These are phyloP conservation scores for Aspergillus sp. DNA, from an alignment of 2,329 filamentous ascomycete species.

Conservation along the genomic window DNA sequence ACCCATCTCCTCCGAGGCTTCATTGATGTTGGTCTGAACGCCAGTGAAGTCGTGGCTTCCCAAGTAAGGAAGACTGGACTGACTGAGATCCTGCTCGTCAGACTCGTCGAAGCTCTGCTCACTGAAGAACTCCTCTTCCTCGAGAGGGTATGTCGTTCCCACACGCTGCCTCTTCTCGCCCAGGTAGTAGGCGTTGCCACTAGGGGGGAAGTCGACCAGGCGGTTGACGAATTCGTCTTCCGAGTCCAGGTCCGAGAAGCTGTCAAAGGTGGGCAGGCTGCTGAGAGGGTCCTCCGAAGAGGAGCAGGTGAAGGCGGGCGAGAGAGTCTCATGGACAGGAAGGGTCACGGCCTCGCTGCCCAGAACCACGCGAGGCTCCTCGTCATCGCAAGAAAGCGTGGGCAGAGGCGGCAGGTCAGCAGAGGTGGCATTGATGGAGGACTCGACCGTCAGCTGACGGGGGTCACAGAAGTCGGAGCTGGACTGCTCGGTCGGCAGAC, in stretches of 20 bases:
- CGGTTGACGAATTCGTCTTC: constrained; percentile 82
- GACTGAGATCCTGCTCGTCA: constrained; percentile 66
- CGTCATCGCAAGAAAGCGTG: constrained; percentile 53
- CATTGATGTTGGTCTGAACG: constrained; percentile 48
- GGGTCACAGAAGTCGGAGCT: constrained; percentile 90
- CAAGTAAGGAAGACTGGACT: constrained; percentile 64
- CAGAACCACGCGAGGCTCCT: constrained; percentile 40
- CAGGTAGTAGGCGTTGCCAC: constrained; percentile 61
- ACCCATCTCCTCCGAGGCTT: constrained; percentile 43
- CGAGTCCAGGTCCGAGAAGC: constrained; percentile 85
- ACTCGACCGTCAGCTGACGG: constrained; percentile 76
- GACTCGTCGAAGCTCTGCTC: constrained; percentile 76
- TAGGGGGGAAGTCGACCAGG: constrained; percentile 68
- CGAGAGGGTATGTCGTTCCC: constrained; percentile 64
- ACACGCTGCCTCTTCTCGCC: constrained; percentile 73
- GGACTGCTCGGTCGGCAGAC: constrained; percentile 60
- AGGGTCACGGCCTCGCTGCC: constrained; percentile 40
- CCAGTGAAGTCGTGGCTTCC: constrained; percentile 48
- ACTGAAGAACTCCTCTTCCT: constrained; percentile 76
- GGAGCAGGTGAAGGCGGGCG: constrained; percentile 44
- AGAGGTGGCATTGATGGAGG: constrained; percentile 50
- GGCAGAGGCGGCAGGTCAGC: constrained; percentile 64
- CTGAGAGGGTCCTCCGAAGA: constrained; percentile 52
- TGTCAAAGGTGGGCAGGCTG: constrained; percentile 75
- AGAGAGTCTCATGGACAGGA: constrained; percentile 40